Base-by-base conservation (phyloP, 2,329 filamentous ascomycete species). In the Aspergillus sp. region DNA sequence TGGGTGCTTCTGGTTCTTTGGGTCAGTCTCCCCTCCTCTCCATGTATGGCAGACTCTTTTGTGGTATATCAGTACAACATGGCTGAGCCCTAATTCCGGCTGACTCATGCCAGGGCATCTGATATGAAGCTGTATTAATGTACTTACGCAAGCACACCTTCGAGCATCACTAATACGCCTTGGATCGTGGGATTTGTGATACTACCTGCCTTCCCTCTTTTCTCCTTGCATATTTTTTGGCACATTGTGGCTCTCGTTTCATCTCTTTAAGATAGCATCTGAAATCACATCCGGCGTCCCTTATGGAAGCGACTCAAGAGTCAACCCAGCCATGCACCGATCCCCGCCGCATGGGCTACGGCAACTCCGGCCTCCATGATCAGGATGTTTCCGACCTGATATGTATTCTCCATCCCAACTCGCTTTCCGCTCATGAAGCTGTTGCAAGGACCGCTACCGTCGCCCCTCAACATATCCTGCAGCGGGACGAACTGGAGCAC, bases 311-410 rank as follows among this genome's bases (percentile, higher is more conserved):
- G 13, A 77, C 74, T 7, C 73, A 76, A 42, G 68, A 66, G 39
- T 78, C 80, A 35, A 93, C 86, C 11, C 86, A 93, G 56, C 78
- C 77, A 53, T 76, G 82, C 49, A 66, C 86, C 43, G 86, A 95
- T 55, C 85, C 86, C 25, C 76, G 86, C 41, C 78, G 86, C 34
- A 57, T 83, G 40, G 86, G 86, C 35, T 72, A 80, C 54, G 82
- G 85, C 58, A 83, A 85, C 54, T 91, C 85, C 25, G 85, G 84
- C 35, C 78, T 95, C 40, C 80, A 74, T 33, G 80, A 88, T 45
- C 74, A 83, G 43, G 88, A 94, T 55, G 74, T 91, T 30, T 75
- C 84, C 40, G 88, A 95, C 60, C 85, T 95, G 46, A 75, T 94
- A 43, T 93, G 86, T 61, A 78, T 95, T 36, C 72, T 96, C 16